A percentile compares a stretch with the other conserved stretches of the same genome.
These are phyloP conservation scores for Moniliophthora roreri DNA, from an alignment of 1,284 basidiomycete species.

Conservation along the genomic window DNA sequence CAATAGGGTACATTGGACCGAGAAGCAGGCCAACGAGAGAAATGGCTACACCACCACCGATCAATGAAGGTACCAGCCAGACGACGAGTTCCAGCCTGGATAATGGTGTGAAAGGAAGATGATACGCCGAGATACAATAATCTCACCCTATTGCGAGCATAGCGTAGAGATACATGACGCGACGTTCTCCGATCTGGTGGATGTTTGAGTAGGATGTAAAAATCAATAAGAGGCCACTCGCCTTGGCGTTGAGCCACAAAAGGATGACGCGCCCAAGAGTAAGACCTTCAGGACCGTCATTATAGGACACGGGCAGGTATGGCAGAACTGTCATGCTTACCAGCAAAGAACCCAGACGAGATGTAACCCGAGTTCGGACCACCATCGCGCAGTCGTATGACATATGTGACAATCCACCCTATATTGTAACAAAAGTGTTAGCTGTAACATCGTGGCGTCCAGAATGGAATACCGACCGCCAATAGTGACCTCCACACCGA, in stretches of 20 bases:
- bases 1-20: constrained; percentile 67
- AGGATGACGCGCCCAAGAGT: background rate
- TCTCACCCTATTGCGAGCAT: constrained; percentile 25
- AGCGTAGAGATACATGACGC: constrained; percentile 25
- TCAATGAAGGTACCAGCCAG: constrained; percentile 20
- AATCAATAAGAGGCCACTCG: background rate
- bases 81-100: constrained; percentile 19
- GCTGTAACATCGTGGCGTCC: background rate
- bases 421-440: no score
- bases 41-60: constrained; percentile 23
- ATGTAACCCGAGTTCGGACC: constrained; percentile 51
- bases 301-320: background rate
- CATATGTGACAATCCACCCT: constrained; percentile 67
- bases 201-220: no score
- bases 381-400: constrained; percentile 45
- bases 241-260: background rate
- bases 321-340: constrained; percentile 18
- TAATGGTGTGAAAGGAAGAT: background rate
- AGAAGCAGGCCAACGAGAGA: constrained; percentile 55
- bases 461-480: constrained; percentile 38
- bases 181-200: constrained; percentile 27
- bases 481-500: constrained; percentile 66
- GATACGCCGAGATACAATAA: no score
- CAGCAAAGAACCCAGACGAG: constrained; percentile 55
- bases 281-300: background rate